Evolutionary conservation across 2,329 filamentous ascomycete genomes (phyloP), one percentile per base, ranked within the genome.

Genomic region (Colletotrichum echinochloae): DNA sequence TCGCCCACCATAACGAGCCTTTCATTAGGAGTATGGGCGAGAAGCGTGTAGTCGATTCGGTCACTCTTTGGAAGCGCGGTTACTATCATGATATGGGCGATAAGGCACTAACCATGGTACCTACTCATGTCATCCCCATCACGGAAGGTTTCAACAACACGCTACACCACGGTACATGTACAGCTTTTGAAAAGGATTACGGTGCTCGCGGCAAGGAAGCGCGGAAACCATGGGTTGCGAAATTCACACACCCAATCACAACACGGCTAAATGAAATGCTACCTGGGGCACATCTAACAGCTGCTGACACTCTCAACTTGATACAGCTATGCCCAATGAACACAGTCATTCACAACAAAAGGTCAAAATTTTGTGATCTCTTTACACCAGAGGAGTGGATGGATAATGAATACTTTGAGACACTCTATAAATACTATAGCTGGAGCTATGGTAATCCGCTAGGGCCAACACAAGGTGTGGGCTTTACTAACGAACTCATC

Each of bases 291-390:
- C 89, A 92, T 71, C 79, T 97, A 49, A 88, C 87, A 2, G 77
- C 84, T 14, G 76, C 82, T 1, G 90, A 95, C 41, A 88, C 90
- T 0, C 83, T 94, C 67, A 88, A 87, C 67, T 78, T 98, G 41
- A 97, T 98, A 94, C 94, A 97, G 75, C 84, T 97, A 71, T 98
- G 95, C 76, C 91, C 94, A 0, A 97, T 94, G 81, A 87, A 92
- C 74, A 95, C 93, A 0, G 89, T 97, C 20, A 89, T 91, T 14
- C 84, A 88, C 6, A 86, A 83, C 5, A 85, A 80, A 23, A 78
- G 91, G 12, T 94, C 94, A 0, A 82, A 85, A 0, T 97, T 97
- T 81, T 98, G 95, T 80, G 78, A 78, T 18, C 84, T 97, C 33
- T 97, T 97, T 81, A 91, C 88, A 0, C 78, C 85, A 20, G 79